Base-by-base conservation (phyloP, 2,329 filamentous ascomycete species). In the Thielaviopsis populi region DNA sequence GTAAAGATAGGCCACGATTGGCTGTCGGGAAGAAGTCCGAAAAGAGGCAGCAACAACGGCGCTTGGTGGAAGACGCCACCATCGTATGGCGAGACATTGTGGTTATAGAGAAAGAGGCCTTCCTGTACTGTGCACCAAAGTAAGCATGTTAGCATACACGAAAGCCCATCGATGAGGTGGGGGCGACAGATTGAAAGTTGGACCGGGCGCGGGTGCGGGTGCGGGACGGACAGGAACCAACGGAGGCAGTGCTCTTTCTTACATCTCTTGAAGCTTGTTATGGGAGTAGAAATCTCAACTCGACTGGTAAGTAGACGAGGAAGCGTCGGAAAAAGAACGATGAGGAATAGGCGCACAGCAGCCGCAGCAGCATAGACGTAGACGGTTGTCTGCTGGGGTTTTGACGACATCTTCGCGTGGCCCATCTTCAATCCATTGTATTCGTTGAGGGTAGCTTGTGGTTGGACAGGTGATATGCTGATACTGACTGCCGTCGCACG, bases 211-310 rank as follows among this genome's bases (percentile, higher is more conserved):
- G 24, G 30, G 53, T 33, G 30, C 33, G 33, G 33, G 33, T 37
- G 33, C 33, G 33, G 8, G 33, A 5, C 3, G 8, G 33, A 5
- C 3, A 4, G 33, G 33, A 8, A 46, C 15, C n/a, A 17, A 56
- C 15, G 53, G 15, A 56, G 53, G 19, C 15, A n/a, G 37, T 33
- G 58, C 22, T 4, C 33, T 37, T 37, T 75, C 87, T 74, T 80
- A 95, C 91, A 79, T 83, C 94, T 84, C 79, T 97, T 97, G 82
- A 96, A 99, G 81, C 92, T 96, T 70, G 90, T 96, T 58, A 97
- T 88, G 46, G 94, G 92, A 24, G 94, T 99, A 54, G 94, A 96
- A 71, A 99, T 87, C 79, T 99, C 94, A 70, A 96, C 94, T 72
- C 94, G 87, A 68, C 87, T 88, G 22, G 90, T 94, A 67, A 99